Evolutionary conservation across 371 early-diverging fungal genomes (phyloP).

Genomic region (Syncephalis plumigaleata): DNA sequence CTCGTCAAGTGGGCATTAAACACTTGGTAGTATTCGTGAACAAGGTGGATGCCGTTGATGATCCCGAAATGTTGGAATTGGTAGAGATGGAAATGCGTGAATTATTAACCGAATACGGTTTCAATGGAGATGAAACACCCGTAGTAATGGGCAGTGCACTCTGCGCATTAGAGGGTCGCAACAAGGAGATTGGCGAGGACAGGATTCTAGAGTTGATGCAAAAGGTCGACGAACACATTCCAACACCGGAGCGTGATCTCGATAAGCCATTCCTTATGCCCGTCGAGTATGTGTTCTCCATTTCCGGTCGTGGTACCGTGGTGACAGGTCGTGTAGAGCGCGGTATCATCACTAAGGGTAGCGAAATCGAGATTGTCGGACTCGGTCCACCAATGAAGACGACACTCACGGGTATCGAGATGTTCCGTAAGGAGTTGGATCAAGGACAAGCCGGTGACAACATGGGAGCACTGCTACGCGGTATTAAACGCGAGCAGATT

Average conservation of each 20-base stretch:
- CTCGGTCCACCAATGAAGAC: conserved; percentile 79
- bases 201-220: conserved; percentile 81
- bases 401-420: conserved; percentile 89
- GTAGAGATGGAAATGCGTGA: conserved; percentile 99
- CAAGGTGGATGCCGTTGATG: conserved; percentile 97
- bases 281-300: conserved; percentile 92
- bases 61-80: conserved; percentile 92
- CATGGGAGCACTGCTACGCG: conserved; percentile 92
- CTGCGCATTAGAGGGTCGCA: conserved; percentile 84
- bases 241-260: conserved; percentile 84
- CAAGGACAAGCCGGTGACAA: conserved; percentile 97
- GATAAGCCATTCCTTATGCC: conserved; percentile 99
- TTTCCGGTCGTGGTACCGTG: conserved; percentile 98
- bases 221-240: conserved; percentile 86
- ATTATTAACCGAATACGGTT: conserved; percentile 80
- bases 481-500: conserved; percentile 92
- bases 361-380: conserved; percentile 93
- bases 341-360: conserved; percentile 85
- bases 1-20: conserved; percentile 92
- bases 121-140: conserved; percentile 85
- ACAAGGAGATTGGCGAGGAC: conserved; percentile 82
- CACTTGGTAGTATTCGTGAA: conserved; percentile 96
- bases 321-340: conserved; percentile 96
- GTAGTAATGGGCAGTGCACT: conserved; percentile 93
- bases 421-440: conserved; percentile 98